Percentiles rank a stretch among this genome's conserved stretches.
Conservation (phyloP, 768 basidiomycete species). For the Agaricus bisporus region DNA sequence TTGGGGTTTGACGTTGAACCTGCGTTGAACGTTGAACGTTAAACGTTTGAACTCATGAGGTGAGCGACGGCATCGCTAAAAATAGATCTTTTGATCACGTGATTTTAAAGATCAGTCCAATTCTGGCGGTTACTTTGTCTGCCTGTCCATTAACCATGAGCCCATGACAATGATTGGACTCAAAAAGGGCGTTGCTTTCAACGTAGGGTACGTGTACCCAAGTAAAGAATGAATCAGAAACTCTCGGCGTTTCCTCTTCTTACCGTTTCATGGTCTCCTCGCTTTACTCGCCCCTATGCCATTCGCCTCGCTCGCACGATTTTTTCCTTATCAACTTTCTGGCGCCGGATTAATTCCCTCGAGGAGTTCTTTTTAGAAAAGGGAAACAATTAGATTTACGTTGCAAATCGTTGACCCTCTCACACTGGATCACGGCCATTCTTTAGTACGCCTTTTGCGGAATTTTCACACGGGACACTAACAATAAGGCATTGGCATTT, state of each 20-base stretch:
- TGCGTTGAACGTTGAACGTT: conserved; percentile 4
- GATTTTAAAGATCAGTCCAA: conserved; percentile 14
- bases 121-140: conserved; percentile 24
- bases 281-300: too few species aligned
- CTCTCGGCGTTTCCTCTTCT: neutral
- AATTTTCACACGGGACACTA: conserved; percentile 9
- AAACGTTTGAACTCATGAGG: too few species aligned
- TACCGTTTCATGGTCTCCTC: too few species aligned
- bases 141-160: neutral
- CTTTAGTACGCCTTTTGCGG: neutral
- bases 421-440: too few species aligned
- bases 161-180: conserved; percentile 8
- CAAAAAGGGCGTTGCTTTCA: conserved; percentile 23
- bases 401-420: too few species aligned
- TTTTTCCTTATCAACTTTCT: too few species aligned
- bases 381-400: too few species aligned
- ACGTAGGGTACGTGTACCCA: neutral
- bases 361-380: too few species aligned
- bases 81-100: conserved; percentile 12
- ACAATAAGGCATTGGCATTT: conserved; percentile 24
- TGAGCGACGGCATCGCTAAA: too few species aligned
- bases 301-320: too few species aligned
- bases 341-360: too few species aligned
- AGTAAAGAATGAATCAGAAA: neutral
- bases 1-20: neutral